These are phyloP conservation scores for Lipomyces starkeyi DNA, from an alignment of 805 yeast genomes.

Conservation along the genomic window DNA sequence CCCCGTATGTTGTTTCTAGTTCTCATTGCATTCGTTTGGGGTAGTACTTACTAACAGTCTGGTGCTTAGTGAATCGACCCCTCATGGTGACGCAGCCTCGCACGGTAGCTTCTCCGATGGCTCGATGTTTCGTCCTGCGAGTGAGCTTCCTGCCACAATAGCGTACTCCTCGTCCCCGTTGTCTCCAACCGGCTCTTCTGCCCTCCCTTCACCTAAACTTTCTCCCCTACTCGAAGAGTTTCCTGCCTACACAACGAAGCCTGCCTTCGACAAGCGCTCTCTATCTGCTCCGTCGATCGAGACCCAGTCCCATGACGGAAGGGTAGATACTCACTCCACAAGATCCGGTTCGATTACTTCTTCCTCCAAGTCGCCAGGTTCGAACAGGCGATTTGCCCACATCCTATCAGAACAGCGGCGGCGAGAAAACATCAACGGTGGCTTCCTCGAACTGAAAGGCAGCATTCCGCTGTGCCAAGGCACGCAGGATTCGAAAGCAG, in stretches of 20 bases:
- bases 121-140: constrained; percentile 4
- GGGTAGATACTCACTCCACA: background rate
- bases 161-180: constrained; percentile 12
- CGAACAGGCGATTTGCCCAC: constrained; percentile 49
- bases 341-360: background rate
- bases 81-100: background rate
- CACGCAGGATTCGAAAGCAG: constrained; percentile 55
- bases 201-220: constrained; percentile 23
- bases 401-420: constrained; percentile 56
- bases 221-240: constrained; percentile 10
- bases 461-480: constrained; percentile 52
- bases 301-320: constrained; percentile 1
- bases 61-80: background rate
- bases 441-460: constrained; percentile 50
- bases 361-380: constrained; percentile 17
- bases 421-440: constrained; percentile 55
- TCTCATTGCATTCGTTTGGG: no score
- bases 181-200: constrained; percentile 9
- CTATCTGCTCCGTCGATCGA: background rate
- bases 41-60: no score
- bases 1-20: constrained; percentile 16
- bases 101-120: background rate
- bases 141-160: background rate
- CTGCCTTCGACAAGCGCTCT: constrained; percentile 1
- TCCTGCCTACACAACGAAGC: constrained; percentile 4